Base-by-base conservation (phyloP, 192 early-diverging fungal genomes). In the Coemansia pectinata region DNA sequence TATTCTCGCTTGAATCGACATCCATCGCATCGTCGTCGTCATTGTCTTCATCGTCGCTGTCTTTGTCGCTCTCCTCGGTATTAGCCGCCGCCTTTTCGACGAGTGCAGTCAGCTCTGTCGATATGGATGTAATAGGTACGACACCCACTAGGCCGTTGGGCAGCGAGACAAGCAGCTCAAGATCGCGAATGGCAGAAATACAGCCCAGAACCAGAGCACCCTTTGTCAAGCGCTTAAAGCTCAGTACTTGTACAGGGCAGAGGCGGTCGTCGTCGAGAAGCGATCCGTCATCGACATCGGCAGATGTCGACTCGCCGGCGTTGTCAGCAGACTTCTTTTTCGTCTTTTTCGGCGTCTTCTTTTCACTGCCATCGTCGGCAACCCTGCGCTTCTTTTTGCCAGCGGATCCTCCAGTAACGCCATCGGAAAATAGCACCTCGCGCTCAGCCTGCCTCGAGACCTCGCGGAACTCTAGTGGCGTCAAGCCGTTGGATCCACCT, bases 91-190 rank as follows among this genome's bases (percentile, higher is more conserved):
- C 88, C 60, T 86, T 85, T 69, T 94, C 91, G 27, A 94, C 90
- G 48, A 83, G 59, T 50, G 85, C 74, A 41, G 94, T 89, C 45
- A 97, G 67, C 31, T 87, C 71, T 11, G 89, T 84, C 1, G 93
- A 96, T 52, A 98, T 88, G 61, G 95, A 92, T 25, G 94, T 92
- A 66, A 98, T 97, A 27, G 92, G 86, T 55, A 97, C 90, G 50
- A 77, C 86, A 44, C 95, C 96, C 2, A 85, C 84, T 45, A 97
- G 78, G 67, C 96, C 92, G 70, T 94, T 89, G 4, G 96, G 95
- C 65, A 98, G 85, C 21, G 91, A 86, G 15, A 98, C 86, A 34
- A 88, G 80, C 34, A 97, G 55, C 66, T 95, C 90, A n/a, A 96
- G 87, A 23, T 91, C 90, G 65, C 88, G 88, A 64, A 98, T 91